Evolutionary conservation across 169 alveolate species (phyloP), one percentile per base, ranked within the genome.

Genomic region (Cryptosporidium sp.): DNA sequence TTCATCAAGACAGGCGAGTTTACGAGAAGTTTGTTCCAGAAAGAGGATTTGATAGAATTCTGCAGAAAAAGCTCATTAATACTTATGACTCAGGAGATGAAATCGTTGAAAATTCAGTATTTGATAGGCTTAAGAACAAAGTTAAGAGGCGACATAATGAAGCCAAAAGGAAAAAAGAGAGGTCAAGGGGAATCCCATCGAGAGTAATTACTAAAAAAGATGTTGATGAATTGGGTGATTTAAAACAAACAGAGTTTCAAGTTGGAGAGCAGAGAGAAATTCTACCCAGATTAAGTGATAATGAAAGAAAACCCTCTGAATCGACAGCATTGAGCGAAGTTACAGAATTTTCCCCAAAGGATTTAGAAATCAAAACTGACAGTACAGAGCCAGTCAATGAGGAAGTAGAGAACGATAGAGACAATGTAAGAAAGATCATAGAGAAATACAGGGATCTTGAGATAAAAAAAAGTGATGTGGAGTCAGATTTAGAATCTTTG

Each of bases 71-170:
- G 26, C 43, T 65, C 14, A 65, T 65, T 16, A 29, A 65, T 65
- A 65, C 71, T 65, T 65, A 65, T 33, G 26, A 65, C 51, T 65
- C 71, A 14, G 71, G 3, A 0, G 71, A 65, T 3, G 71, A 65
- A 3, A 0, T 26, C 6, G 50, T 65, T 2, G 71, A 65, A 65
- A 35, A 29, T n/a, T 65, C 71, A 18, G 26, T 65, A 35, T 37
- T 65, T 31, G 31, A 33, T 14, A 65, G 29, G 21, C 3, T 65
- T 10, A 65, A 65, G 29, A 16, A 65, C 71, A 65, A 65, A 35
- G 29, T 65, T 65, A 65, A 9, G 41, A 65, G 31, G 31, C 41
- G 29, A 14, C 43, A 10, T 2, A 65, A 65, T 9, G 71, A 65
- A 10, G 71, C 31, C 0, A 35, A 65, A 65, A 65, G 71, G 26